These are phyloP conservation scores for Tetradesmus obliquus DNA, from an alignment of 139 green algal species.

Conservation along the genomic window DNA sequence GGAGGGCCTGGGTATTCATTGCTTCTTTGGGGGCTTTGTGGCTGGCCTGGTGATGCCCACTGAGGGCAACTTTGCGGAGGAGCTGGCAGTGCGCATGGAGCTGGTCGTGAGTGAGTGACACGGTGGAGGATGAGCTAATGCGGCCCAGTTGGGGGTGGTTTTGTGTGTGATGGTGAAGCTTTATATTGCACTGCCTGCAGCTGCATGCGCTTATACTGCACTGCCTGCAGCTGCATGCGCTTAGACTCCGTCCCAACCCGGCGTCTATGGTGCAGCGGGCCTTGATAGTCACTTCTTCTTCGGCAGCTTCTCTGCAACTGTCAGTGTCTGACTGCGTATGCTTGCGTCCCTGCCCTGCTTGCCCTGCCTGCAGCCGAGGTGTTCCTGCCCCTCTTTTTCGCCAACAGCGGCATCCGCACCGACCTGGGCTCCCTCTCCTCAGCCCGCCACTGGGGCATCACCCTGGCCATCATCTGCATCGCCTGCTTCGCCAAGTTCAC, in stretches of 20 bases:
- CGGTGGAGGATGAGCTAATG: not conserved
- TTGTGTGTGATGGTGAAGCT: not conserved
- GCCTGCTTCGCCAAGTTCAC: conserved; percentile 49
- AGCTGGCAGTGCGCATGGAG: conserved; percentile 57
- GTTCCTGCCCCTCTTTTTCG: conserved; percentile 50
- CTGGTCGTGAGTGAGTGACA: conserved; percentile 34
- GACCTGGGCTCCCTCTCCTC: conserved; percentile 44
- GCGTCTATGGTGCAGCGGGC: too few species aligned
- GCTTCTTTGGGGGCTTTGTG: conserved; percentile 67
- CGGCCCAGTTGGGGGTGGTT: not conserved
- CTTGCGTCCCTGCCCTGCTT: not conserved
- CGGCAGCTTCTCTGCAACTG: too few species aligned
- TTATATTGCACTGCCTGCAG: too few species aligned
- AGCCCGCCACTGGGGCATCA: conserved; percentile 48
- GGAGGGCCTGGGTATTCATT: conserved; percentile 63
- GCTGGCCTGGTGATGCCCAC: conserved; percentile 62
- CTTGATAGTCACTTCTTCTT: too few species aligned
- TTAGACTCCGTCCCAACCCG: too few species aligned
- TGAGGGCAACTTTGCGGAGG: conserved; percentile 44
- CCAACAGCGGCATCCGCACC: conserved; percentile 49
- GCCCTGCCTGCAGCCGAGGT: conserved; percentile 32
- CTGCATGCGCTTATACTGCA: too few species aligned
- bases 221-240: too few species aligned
- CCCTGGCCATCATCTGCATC: conserved; percentile 42
- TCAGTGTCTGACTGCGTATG: too few species aligned